phyloP scores from a whole-genome alignment of 805 yeast species.

The Debaryomyces tyrocola region DNA sequence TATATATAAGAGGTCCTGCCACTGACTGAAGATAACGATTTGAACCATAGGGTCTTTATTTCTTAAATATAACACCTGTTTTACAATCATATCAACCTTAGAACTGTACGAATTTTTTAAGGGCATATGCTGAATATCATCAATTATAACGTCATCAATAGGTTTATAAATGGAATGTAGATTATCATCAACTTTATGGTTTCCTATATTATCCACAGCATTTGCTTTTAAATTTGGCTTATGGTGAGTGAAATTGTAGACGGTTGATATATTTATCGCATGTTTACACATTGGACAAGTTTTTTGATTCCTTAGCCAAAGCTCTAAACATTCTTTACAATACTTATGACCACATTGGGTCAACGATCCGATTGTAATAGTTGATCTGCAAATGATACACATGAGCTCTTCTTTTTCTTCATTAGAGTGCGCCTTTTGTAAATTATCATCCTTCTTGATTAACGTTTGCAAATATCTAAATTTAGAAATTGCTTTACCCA shows the following conservation, averaged over 20 bases:
- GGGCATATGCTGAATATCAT: slow-evolving; percentile 41
- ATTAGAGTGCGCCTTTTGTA: slow-evolving; percentile 2
- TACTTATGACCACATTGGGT: slow-evolving; percentile 92
- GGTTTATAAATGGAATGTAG: slow-evolving; percentile 47
- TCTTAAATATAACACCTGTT: slow-evolving; percentile 66
- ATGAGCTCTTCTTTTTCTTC: slow-evolving; percentile 40
- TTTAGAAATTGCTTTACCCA: slow-evolving; percentile 35
- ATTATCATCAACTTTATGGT: slow-evolving; percentile 1
- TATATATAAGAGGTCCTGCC: slow-evolving; percentile 71
- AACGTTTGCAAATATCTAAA: slow-evolving; percentile 34
- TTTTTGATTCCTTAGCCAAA: slow-evolving; percentile 61
- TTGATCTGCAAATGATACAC: slow-evolving; percentile 78
- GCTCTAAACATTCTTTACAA: slow-evolving; percentile 75
- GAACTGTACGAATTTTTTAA: slow-evolving; percentile 63
- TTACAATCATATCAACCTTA: slow-evolving; percentile 79
- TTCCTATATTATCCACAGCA: slow-evolving; percentile 23
- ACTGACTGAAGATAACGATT: slow-evolving; percentile 86
- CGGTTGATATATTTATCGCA: slow-evolving; percentile 45
- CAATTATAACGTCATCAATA: slow-evolving; percentile 40
- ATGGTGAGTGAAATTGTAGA: slow-evolving; percentile 69
- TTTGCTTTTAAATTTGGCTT: slow-evolving; percentile 52
- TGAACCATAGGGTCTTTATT: slow-evolving; percentile 63
- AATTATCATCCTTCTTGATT: slow-evolving; percentile 8
- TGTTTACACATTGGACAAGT: slow-evolving; percentile 84
- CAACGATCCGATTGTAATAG: slow-evolving; percentile 72